A percentile compares a stretch with the other conserved stretches of the same genome.
Conservation (phyloP, 2,329 filamentous ascomycete species). For the Talaromyces rugulosus region DNA sequence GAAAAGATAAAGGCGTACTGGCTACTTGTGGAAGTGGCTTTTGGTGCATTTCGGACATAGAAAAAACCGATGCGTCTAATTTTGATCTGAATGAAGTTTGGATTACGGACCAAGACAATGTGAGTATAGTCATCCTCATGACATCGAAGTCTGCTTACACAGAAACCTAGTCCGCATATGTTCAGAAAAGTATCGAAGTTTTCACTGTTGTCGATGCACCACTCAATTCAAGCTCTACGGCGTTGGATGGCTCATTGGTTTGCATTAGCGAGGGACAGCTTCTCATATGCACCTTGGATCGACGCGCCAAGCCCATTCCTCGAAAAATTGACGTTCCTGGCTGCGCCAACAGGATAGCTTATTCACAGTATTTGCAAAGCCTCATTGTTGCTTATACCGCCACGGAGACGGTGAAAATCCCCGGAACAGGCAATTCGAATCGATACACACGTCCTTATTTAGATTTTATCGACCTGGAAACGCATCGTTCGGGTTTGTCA, state of each 20-base stretch:
- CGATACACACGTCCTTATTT: conserved; percentile 31
- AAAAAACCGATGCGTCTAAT: conserved; percentile 20
- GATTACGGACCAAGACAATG: conserved; percentile 41
- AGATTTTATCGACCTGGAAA: conserved; percentile 37
- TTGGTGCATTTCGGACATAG: conserved; percentile 32
- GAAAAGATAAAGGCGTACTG: conserved; percentile 25
- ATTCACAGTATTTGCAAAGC: conserved; percentile 42
- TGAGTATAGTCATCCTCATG: conserved; percentile 19
- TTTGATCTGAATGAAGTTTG: conserved; percentile 33
- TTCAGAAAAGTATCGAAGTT: conserved; percentile 31
- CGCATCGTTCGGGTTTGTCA: conserved; percentile 19
- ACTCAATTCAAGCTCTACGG: conserved; percentile 16
- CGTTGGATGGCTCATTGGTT: conserved; percentile 42
- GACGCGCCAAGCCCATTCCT: conserved; percentile 37
- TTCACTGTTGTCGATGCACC: conserved; percentile 31
- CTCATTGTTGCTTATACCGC: conserved; percentile 47
- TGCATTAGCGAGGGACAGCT: conserved; percentile 46
- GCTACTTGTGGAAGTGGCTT: conserved; percentile 34
- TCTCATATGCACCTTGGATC: conserved; percentile 45
- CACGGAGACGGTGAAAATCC: conserved; percentile 18
- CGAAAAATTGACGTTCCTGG: conserved; percentile 37
- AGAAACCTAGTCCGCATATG: conserved; percentile 32
- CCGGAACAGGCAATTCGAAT: conserved; percentile 24
- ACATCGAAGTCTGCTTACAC: conserved; percentile 2
- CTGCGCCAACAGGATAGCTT: conserved; percentile 41